phyloP scores from a whole-genome alignment of 345 rosid genomes.

The Laguncularia racemosa region DNA sequence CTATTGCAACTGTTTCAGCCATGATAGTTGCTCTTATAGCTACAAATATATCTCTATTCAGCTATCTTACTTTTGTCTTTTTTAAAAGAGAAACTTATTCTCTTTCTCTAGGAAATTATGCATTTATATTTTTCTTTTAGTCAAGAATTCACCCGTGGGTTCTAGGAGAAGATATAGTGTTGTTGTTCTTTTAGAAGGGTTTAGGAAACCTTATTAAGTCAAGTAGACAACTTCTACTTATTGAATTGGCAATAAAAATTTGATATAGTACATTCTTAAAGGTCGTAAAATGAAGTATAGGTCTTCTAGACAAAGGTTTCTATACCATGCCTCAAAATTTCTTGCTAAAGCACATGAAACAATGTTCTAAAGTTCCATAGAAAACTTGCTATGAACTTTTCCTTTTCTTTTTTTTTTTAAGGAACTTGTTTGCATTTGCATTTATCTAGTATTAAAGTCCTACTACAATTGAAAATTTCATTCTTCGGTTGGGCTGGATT shows the following conservation, averaged over 20 bases:
- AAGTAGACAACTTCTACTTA: too few relatives aligned
- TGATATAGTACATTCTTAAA: too few relatives aligned
- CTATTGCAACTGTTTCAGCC: slow-evolving; percentile 55
- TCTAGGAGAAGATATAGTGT: too few relatives aligned
- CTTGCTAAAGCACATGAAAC: too few relatives aligned
- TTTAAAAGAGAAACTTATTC: not conserved
- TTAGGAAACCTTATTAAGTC: too few relatives aligned
- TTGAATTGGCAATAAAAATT: too few relatives aligned
- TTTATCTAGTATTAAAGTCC: not conserved
- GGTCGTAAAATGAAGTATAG: too few relatives aligned
- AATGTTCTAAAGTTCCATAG: too few relatives aligned
- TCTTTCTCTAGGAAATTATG: not conserved
- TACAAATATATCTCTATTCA: slow-evolving; percentile 37
- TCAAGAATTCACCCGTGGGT: not conserved
- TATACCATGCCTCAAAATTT: too few relatives aligned
- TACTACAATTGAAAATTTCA: slow-evolving; percentile 4
- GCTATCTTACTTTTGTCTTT: not conserved
- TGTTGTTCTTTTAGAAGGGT: too few relatives aligned
- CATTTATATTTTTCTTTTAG: not conserved
- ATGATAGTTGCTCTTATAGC: slow-evolving; percentile 43
- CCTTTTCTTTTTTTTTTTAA: not conserved
- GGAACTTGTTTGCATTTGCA: not conserved
- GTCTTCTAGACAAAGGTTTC: too few relatives aligned
- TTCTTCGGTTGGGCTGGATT: slow-evolving; percentile 85
- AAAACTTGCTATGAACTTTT: too few relatives aligned